Percentiles rank a stretch among this genome's conserved stretches.
These are phyloP conservation scores for Claviceps cyperi DNA, from an alignment of 2,329 filamentous ascomycete species.

Conservation along the genomic window DNA sequence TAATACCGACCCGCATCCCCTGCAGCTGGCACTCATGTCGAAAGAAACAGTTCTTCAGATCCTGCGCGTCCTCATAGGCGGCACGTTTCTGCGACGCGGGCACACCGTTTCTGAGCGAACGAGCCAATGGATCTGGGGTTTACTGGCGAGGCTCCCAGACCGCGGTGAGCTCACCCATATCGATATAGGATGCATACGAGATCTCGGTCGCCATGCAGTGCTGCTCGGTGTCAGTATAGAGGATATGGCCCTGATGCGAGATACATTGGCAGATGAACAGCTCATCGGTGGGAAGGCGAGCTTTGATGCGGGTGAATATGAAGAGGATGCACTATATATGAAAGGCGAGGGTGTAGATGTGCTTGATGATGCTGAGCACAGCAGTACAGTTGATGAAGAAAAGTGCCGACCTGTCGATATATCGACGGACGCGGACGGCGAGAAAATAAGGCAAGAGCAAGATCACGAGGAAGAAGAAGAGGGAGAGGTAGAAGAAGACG, in stretches of 20 bases:
- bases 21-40: constrained; percentile 49
- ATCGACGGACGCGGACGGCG: neutral
- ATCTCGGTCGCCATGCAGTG: constrained; percentile 65
- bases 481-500: constrained; percentile 8
- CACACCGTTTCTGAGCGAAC: constrained; percentile 47
- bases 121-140: constrained; percentile 73
- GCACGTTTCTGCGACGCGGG: constrained; percentile 48
- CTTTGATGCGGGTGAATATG: constrained; percentile 29
- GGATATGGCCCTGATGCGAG: constrained; percentile 34
- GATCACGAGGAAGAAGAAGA: constrained; percentile 1
- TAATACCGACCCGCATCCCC: constrained; percentile 40
- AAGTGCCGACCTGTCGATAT: neutral
- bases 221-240: constrained; percentile 39
- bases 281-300: constrained; percentile 27
- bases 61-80: constrained; percentile 49
- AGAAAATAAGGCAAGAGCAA: constrained; percentile 6
- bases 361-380: neutral
- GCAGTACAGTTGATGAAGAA: constrained; percentile 10
- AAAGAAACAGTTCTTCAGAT: constrained; percentile 52
- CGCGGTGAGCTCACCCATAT: constrained; percentile 60
- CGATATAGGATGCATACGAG: constrained; percentile 62
- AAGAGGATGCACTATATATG: constrained; percentile 20
- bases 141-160: constrained; percentile 62
- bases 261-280: constrained; percentile 25
- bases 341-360: constrained; percentile 12